Evolutionary conservation across 306 rosid species (phyloP), one percentile per base, ranked within the genome.

Genomic region (Pyrus pyrifolia): DNA sequence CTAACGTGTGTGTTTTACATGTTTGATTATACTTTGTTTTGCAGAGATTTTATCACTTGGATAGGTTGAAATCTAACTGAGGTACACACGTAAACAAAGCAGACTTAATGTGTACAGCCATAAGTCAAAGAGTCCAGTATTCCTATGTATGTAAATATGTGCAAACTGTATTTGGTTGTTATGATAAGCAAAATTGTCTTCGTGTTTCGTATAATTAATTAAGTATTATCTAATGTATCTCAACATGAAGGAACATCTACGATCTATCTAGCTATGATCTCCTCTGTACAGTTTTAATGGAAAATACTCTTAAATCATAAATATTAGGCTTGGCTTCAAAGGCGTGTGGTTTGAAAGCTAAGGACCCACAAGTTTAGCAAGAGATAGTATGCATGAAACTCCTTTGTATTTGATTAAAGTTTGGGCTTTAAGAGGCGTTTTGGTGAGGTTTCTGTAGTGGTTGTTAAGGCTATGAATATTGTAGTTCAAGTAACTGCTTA

Each of bases 11-110:
- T 51, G 3, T 59, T 59, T 22, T 13, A 59, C 29, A 23, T 21
- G 52, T 55, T 38, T 17, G 8, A 23, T 58, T 15, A 22, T 12
- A 7, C 55, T 40, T 23, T 8, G 25, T 58, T 59, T 38, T 57
- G 57, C 76, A 73, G 76, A 23, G 40, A 30, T 25, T 58, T 40
- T 73, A 73, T 73, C 57, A 73, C 57, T 73, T 73, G 68, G 76
- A 73, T 52, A 73, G 27, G 68, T 38, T 73, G 30, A 73, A 73
- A 38, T 63, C 68, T 4, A 59, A 73, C 68, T 73, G 68, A 73
- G 55, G 55, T 15, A 51, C 21, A 51, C 21, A 51, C 3, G 8
- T 17, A 51, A 51, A 51, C 8, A 51, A 51, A 51, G 55, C 55
- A 51, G 19, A 15, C 17, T 18, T 51, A 17, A 51, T 17, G 55